These are phyloP conservation scores for Blakeslea trispora DNA, from an alignment of 371 early-diverging fungal genomes.

Conservation along the genomic window DNA sequence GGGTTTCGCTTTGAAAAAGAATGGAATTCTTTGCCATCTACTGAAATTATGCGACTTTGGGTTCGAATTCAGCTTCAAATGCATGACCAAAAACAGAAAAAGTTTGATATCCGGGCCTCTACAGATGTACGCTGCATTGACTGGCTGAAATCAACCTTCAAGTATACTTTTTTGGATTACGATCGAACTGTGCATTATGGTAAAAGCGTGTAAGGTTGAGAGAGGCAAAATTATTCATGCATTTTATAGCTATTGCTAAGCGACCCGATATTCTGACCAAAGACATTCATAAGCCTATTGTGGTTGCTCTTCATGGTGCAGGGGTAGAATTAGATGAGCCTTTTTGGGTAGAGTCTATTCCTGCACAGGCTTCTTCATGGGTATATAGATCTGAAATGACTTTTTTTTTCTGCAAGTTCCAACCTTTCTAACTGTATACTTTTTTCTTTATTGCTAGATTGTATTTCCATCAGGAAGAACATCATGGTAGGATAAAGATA, in stretches of 20 bases:
- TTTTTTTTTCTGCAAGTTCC: background rate
- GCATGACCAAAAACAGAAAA: constrained; percentile 8
- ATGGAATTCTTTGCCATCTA: constrained; percentile 13
- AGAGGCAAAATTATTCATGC: too few relatives aligned
- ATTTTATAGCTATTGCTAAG: constrained; percentile 29
- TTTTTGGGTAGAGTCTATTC: constrained; percentile 60
- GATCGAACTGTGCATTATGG: constrained; percentile 68
- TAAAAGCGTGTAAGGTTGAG: too few relatives aligned
- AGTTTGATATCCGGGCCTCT: constrained; percentile 16
- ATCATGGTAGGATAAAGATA: constrained; percentile 51
- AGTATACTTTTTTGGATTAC: constrained; percentile 62
- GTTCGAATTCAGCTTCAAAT: constrained; percentile 16
- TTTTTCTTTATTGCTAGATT: constrained; percentile 24
- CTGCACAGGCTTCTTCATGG: constrained; percentile 56
- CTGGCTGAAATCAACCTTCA: constrained; percentile 18
- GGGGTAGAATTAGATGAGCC: constrained; percentile 41
- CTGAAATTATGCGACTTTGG: constrained; percentile 11
- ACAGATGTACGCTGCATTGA: constrained; percentile 13
- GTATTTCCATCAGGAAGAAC: constrained; percentile 72
- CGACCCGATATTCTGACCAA: constrained; percentile 14
- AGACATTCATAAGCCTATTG: constrained; percentile 45
- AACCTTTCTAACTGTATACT: too few relatives aligned
- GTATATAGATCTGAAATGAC: constrained; percentile 15
- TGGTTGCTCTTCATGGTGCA: constrained; percentile 73
- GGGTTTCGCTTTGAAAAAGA: constrained; percentile 21